Evolutionary conservation across 805 yeast species (phyloP), one percentile per base, ranked within the genome.

Genomic region (Torulaspora microellipsoides): DNA sequence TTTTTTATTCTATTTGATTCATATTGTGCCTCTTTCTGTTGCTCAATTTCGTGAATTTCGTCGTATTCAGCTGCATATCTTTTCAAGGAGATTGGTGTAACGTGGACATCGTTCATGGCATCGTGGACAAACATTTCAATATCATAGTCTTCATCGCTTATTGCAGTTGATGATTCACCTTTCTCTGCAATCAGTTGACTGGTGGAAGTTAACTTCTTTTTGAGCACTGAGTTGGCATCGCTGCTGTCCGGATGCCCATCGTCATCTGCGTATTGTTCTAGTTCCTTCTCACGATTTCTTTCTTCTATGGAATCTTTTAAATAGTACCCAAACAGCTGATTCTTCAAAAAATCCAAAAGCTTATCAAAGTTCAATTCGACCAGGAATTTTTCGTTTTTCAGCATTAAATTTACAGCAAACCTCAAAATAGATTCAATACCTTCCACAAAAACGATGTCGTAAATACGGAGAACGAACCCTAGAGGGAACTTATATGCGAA

Each of bases 401-500:
- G 61, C 81, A 93, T 80, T 49, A 93, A 70, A 36, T 87, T 88
- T 9, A 89, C 72, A 0, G 95, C 90, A 66, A 93, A 84, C 58
- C 88, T 82, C 54, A 93, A 70, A 36, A 91, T 71, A 2, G 95
- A 80, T 66, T 90, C 98, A 34, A 83, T 70, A 31, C 99, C 99
- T 68, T 93, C 96, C 7, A 95, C 83, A 40, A 93, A 80, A 7
- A 93, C 80, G 47, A 87, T 77, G 67, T 93, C 99, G 63, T 78
- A 87, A 32, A 93, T 86, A 48, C 97, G 73, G 51, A 88, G 68
- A 17, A 93, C 97, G 60, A 91, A 83, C 44, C 81, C 85, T 39
- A 90, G 69, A 12, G 99, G 98, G 63, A 93, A 91, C 61, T 88
- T 88, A 70, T 93, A 93, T 6, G 96, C 95, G 66, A 93, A 93